A percentile compares a stretch with the other conserved stretches of the same genome.
These are phyloP conservation scores for Lachnellula cervina DNA, from an alignment of 2,329 filamentous ascomycete species.

Conservation along the genomic window DNA sequence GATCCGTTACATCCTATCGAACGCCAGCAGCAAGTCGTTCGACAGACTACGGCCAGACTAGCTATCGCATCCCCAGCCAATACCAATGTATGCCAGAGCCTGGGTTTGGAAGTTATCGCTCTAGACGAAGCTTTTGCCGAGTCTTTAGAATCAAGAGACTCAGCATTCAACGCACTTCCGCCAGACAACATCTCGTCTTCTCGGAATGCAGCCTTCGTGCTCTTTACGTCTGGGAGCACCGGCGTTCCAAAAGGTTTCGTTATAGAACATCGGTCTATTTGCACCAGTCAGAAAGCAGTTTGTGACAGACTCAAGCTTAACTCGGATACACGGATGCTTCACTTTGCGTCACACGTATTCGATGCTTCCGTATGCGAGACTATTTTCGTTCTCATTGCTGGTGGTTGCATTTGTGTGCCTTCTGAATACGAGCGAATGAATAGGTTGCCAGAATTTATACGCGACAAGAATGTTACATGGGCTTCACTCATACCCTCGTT, in stretches of 20 bases:
- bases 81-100: too few relatives aligned
- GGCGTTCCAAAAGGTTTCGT: slow-evolving; percentile 38
- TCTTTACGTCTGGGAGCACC: slow-evolving; percentile 42
- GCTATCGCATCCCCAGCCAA: too few relatives aligned
- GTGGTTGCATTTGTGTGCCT: slow-evolving; percentile 11
- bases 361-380: slow-evolving; percentile 9
- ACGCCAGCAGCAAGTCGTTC: too few relatives aligned
- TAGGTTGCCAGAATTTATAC: slow-evolving; percentile 29
- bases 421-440: slow-evolving; percentile 32
- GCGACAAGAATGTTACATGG: slow-evolving; percentile 17
- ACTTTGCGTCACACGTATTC: slow-evolving; percentile 10
- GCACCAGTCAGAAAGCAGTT: slow-evolving; percentile 1
- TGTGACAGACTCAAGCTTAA: slow-evolving; percentile 3
- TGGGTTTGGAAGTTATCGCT: too few relatives aligned
- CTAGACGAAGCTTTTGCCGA: too few relatives aligned
- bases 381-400: slow-evolving; percentile 5
- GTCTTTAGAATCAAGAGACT: too few relatives aligned
- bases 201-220: slow-evolving; percentile 32
- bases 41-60: too few relatives aligned
- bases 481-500: slow-evolving; percentile 26
- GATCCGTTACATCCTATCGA: too few relatives aligned
- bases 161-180: too few relatives aligned
- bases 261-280: slow-evolving; percentile 41
- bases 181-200: too few relatives aligned
- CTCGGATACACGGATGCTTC: slow-evolving; percentile 2